phyloP scores from a whole-genome alignment of 257 asterid genomes.

The Nicotiana sylvestris region DNA sequence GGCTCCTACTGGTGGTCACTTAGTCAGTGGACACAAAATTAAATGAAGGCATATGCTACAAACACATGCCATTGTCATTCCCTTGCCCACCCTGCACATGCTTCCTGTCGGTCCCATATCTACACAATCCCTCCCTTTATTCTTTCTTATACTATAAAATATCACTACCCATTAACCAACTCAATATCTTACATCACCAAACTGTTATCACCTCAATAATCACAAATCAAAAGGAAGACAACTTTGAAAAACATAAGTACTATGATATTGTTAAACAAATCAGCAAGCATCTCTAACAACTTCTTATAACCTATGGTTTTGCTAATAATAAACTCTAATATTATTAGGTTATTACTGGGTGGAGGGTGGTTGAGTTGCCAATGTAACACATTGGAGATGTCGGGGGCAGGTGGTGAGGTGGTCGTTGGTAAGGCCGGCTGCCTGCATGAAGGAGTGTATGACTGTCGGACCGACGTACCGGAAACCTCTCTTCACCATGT shows the following conservation, averaged over 20 bases:
- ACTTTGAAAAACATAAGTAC: too few species aligned
- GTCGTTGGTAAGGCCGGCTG: conserved; percentile 83
- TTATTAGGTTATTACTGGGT: conserved; percentile 5
- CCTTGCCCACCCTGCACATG: conserved; percentile 40
- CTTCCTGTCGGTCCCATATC: conserved; percentile 25
- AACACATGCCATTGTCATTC: conserved; percentile 26
- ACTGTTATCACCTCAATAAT: conserved; percentile 4
- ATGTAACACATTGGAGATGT: conserved; percentile 34
- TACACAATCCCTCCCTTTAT: background rate
- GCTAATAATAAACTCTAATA: background rate
- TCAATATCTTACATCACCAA: conserved; percentile 11
- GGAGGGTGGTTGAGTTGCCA: conserved; percentile 20
- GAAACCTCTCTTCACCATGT: conserved; percentile 76
- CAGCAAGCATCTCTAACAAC: background rate
- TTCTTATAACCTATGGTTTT: background rate
- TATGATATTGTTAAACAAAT: conserved; percentile 12
- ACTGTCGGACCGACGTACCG: conserved; percentile 75
- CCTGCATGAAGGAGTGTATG: conserved; percentile 84
- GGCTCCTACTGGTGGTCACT: background rate
- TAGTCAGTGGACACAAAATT: conserved; percentile 19
- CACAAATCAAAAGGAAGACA: background rate
- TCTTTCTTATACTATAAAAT: conserved; percentile 4
- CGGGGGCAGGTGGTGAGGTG: conserved; percentile 65
- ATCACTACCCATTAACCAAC: conserved; percentile 8
- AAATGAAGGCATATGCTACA: conserved; percentile 22